A percentile compares a stretch with the other conserved stretches of the same genome.
Conservation (phyloP, 1,139 yeast species). For the Hyphopichia fennica region DNA sequence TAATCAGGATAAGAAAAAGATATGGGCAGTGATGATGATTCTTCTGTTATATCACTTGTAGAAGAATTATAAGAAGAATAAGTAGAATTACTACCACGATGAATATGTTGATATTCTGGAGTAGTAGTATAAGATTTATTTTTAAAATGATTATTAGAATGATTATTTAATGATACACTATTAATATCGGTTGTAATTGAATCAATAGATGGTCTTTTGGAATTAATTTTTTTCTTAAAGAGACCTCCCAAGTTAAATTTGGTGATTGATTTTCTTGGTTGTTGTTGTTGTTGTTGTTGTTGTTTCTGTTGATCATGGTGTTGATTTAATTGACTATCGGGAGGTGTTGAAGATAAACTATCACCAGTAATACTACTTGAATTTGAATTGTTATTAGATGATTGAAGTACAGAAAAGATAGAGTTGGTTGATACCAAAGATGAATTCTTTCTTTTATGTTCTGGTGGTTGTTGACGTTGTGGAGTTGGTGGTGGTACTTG, state of each 20-base stretch:
- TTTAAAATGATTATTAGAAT: slow-evolving; percentile 1
- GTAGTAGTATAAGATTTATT: slow-evolving; percentile 1
- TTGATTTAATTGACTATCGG: not conserved
- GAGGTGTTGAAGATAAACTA: too few relatives aligned
- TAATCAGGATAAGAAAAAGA: not conserved
- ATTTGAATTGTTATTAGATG: not conserved
- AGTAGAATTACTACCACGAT: not conserved
- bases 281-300: not conserved
- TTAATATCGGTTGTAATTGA: slow-evolving; percentile 8
- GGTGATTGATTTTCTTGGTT: slow-evolving; percentile 2
- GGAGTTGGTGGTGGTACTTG: not conserved
- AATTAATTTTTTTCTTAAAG: slow-evolving; percentile 14
- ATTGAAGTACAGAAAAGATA: not conserved
- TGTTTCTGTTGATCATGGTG: not conserved
- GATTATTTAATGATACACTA: not conserved
- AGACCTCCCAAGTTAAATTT: slow-evolving; percentile 21
- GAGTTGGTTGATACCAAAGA: not conserved
- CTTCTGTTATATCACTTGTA: not conserved
- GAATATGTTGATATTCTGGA: not conserved
- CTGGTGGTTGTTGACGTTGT: not conserved
- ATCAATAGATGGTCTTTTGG: slow-evolving; percentile 12
- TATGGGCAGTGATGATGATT: not conserved
- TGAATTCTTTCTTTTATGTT: slow-evolving; percentile 1
- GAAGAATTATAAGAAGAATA: not conserved
- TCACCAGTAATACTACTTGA: not conserved